Evolutionary conservation across 768 basidiomycete genomes (phyloP).

Genomic region (Strobilomyces confusus): DNA sequence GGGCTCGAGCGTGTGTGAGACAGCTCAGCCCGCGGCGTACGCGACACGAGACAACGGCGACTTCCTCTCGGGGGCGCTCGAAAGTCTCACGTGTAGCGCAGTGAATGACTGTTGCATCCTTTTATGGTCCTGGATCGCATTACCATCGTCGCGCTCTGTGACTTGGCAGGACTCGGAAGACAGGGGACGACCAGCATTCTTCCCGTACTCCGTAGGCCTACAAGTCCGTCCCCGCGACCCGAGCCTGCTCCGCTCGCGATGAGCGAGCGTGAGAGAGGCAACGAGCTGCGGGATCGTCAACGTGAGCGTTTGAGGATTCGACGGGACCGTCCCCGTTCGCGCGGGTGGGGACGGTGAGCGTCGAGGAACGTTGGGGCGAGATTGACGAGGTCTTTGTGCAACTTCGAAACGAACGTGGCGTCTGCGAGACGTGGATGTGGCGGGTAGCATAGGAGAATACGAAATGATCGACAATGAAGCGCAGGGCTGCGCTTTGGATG

Average conservation of each 20-base stretch:
- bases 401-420: slow-evolving; percentile 26
- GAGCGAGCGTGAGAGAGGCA: slow-evolving; percentile 26
- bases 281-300: slow-evolving; percentile 33
- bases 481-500: not conserved
- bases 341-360: slow-evolving; percentile 25
- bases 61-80: slow-evolving; percentile 15
- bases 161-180: slow-evolving; percentile 3
- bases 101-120: not conserved
- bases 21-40: slow-evolving; percentile 20
- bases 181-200: slow-evolving; percentile 11
- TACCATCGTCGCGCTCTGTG: not conserved
- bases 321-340: slow-evolving; percentile 8
- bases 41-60: slow-evolving; percentile 25
- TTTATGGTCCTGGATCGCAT: slow-evolving; percentile 2
- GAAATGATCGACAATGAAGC: slow-evolving; percentile 6
- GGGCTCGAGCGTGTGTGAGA: not conserved
- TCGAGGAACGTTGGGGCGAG: slow-evolving; percentile 11
- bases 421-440: slow-evolving; percentile 5
- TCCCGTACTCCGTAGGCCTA: slow-evolving; percentile 1
- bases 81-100: slow-evolving; percentile 8
- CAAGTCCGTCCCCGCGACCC: slow-evolving; percentile 18
- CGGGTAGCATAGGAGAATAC: not conserved
- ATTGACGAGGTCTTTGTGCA: not conserved
- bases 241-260: slow-evolving; percentile 21
- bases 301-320: slow-evolving; percentile 11